Evolutionary conservation across 164 flowering plant genomes (phyloP).

Genomic region (Brasenia schreberi): DNA sequence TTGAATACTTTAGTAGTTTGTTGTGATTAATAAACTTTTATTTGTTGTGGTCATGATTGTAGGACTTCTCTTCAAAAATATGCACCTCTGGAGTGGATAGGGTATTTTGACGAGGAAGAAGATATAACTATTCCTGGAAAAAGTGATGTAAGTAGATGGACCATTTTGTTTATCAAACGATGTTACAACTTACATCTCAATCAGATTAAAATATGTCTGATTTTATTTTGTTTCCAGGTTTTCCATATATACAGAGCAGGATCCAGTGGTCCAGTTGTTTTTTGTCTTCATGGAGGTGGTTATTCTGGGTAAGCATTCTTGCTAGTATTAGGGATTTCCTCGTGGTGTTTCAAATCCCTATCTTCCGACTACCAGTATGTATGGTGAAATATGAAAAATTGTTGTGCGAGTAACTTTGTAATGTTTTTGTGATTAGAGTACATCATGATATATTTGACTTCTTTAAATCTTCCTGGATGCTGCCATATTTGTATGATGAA

Average conservation of each 20-base stretch:
- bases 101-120: slow-evolving; percentile 62
- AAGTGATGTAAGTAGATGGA: slow-evolving; percentile 30
- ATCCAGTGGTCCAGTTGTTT: slow-evolving; percentile 78
- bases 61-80: slow-evolving; percentile 45
- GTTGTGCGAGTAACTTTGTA: background rate
- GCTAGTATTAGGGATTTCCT: background rate
- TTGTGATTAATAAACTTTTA: background rate
- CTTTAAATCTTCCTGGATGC: too few species aligned
- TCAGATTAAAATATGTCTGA: background rate
- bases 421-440: background rate
- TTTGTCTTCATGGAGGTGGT: slow-evolving; percentile 96
- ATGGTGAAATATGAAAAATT: too few species aligned
- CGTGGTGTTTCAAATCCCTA: background rate
- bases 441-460: too few species aligned
- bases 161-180: background rate
- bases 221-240: slow-evolving; percentile 33
- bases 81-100: slow-evolving; percentile 51
- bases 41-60: slow-evolving; percentile 8
- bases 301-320: slow-evolving; percentile 61
- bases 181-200: background rate
- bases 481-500: too few species aligned
- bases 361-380: background rate
- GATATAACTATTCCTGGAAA: slow-evolving; percentile 50
- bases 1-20: background rate
- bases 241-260: slow-evolving; percentile 86